phyloP scores from a whole-genome alignment of 176 grass and related monocot genomes.

The Eleusine indica region DNA sequence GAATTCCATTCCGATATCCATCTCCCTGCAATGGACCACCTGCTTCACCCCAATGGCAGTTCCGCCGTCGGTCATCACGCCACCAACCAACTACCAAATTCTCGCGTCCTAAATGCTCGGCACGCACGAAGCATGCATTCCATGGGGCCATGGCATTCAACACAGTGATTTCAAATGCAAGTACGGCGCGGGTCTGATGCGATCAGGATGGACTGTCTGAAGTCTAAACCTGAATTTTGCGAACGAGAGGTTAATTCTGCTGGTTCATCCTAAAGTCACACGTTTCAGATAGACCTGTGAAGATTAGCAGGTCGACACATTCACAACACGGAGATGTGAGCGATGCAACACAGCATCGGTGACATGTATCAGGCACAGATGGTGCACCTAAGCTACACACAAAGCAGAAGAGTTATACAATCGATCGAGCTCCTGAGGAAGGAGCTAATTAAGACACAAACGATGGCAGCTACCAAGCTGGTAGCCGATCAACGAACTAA shows the following conservation, averaged over 20 bases:
- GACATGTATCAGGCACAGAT: neutral
- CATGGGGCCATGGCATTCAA: constrained; percentile 2
- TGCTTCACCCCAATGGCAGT: constrained; percentile 6
- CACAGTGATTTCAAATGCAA: neutral
- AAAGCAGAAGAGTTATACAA: neutral
- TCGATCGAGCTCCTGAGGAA: constrained; percentile 28
- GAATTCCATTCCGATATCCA: neutral
- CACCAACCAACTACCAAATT: constrained; percentile 4
- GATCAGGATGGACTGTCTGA: neutral
- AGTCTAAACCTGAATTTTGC: neutral
- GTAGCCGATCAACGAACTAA: neutral
- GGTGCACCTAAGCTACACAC: neutral
- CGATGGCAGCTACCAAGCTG: constrained; percentile 22
- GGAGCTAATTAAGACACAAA: neutral
- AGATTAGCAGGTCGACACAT: neutral
- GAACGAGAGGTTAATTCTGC: neutral
- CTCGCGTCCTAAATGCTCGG: neutral
- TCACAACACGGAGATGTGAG: neutral
- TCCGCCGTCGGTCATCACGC: neutral
- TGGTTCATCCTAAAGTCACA: too few relatives aligned
- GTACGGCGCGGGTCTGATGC: neutral
- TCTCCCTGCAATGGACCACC: constrained; percentile 17
- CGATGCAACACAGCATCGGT: neutral
- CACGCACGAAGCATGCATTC: constrained; percentile 17
- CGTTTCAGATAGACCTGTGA: too few relatives aligned